A percentile compares a stretch with the other conserved stretches of the same genome.
phyloP scores from a whole-genome alignment of 306 rosid species.

The Pyrus betulifolia region DNA sequence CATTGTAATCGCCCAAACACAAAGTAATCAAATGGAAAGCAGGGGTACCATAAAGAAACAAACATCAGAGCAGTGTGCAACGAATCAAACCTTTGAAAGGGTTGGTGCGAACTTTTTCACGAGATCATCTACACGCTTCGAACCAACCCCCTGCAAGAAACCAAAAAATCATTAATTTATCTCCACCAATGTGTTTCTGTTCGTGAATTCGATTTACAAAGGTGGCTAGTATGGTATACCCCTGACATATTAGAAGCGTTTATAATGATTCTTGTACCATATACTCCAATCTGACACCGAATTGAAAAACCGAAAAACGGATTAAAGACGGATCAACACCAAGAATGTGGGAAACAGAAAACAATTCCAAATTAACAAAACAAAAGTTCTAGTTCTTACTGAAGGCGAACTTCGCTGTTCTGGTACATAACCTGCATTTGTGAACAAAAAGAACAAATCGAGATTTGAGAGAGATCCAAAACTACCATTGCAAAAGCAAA shows the following conservation, averaged over 20 bases:
- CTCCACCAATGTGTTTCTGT: neutral
- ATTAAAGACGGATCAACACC: conserved; percentile 1
- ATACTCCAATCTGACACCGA: conserved; percentile 38
- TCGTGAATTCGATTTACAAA: neutral
- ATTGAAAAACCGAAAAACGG: neutral
- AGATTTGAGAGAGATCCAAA: neutral
- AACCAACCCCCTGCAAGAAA: conserved; percentile 48
- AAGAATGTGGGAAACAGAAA: conserved; percentile 11
- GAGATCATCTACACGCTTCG: conserved; percentile 57
- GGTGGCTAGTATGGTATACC: conserved; percentile 30
- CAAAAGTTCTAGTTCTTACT: conserved; percentile 38
- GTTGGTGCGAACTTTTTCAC: conserved; percentile 61
- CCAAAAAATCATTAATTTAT: conserved; percentile 5
- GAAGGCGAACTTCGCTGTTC: conserved; percentile 57
- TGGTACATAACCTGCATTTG: conserved; percentile 57
- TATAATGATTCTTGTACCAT: conserved; percentile 7
- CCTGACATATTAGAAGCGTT: conserved; percentile 19
- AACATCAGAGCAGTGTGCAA: conserved; percentile 41
- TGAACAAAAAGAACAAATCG: neutral
- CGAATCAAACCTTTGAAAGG: conserved; percentile 58
- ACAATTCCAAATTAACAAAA: neutral
- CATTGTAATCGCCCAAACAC: neutral
- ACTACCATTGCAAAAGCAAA: neutral
- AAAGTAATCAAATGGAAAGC: neutral
- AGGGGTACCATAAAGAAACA: neutral